phyloP scores from a whole-genome alignment of 495 filamentous ascomycete genomes.

The Daldinia grandis region DNA sequence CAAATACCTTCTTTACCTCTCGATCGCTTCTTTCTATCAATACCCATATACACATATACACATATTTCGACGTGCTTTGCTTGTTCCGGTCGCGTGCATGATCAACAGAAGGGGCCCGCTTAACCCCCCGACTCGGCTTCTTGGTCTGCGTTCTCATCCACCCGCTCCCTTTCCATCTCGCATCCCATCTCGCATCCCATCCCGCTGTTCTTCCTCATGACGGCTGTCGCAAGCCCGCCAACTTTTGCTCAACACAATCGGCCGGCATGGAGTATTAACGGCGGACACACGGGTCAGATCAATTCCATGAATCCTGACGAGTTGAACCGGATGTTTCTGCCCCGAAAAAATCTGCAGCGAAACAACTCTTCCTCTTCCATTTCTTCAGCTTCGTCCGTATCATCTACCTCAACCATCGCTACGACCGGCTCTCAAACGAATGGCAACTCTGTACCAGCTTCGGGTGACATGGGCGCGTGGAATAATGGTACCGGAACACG shows the following conservation, averaged over 20 bases:
- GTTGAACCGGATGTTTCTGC: slow-evolving; percentile 85
- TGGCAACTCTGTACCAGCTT: slow-evolving; percentile 53
- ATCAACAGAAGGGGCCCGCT: slow-evolving; percentile 29
- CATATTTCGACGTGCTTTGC: neutral
- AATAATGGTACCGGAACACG: slow-evolving; percentile 60
- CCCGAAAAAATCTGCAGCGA: slow-evolving; percentile 83
- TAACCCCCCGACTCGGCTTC: slow-evolving; percentile 32
- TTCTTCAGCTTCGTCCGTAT: slow-evolving; percentile 71
- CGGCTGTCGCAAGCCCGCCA: slow-evolving; percentile 93
- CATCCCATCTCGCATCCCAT: slow-evolving; percentile 26
- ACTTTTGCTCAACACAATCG: slow-evolving; percentile 77
- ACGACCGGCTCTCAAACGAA: slow-evolving; percentile 50
- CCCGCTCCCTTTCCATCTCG: slow-evolving; percentile 50
- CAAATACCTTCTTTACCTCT: slow-evolving; percentile 6
- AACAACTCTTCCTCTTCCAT: slow-evolving; percentile 89
- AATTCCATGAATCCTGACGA: slow-evolving; percentile 88
- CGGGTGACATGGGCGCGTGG: slow-evolving; percentile 57
- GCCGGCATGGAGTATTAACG: slow-evolving; percentile 75
- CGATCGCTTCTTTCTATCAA: slow-evolving; percentile 14
- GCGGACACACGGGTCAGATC: slow-evolving; percentile 71
- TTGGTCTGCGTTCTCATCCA: slow-evolving; percentile 48
- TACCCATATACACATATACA: slow-evolving; percentile 19
- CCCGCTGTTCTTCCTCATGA: slow-evolving; percentile 68
- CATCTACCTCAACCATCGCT: slow-evolving; percentile 67
- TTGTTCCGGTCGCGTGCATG: slow-evolving; percentile 38